phyloP scores from a whole-genome alignment of 139 green algal species.

The Eudorina sp. region DNA sequence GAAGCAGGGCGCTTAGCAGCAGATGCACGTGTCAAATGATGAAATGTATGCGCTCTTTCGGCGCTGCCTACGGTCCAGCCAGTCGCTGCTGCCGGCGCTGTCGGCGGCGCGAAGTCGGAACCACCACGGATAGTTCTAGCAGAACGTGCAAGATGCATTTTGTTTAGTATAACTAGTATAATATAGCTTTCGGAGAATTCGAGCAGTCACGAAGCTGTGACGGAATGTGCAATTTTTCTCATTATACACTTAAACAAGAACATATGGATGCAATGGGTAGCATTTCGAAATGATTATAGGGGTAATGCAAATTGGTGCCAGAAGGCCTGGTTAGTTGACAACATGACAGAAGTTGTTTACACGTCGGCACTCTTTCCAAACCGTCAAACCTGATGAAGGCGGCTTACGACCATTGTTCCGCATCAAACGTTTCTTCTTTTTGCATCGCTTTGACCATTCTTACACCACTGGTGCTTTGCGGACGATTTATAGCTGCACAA shows the following conservation, averaged over 20 bases:
- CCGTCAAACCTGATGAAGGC: background rate
- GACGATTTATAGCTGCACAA: background rate
- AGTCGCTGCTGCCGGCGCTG: background rate
- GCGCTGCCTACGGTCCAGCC: background rate
- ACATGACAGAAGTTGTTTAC: conserved; percentile 1
- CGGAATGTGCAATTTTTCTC: too few relatives aligned
- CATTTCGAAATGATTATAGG: too few relatives aligned
- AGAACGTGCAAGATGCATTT: background rate
- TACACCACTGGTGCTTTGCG: background rate
- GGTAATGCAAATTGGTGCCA: too few relatives aligned
- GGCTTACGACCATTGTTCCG: background rate
- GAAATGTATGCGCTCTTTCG: background rate
- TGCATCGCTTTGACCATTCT: background rate
- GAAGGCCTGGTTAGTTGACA: background rate
- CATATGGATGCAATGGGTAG: too few relatives aligned
- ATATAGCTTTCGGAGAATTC: too few relatives aligned
- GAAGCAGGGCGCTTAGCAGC: background rate
- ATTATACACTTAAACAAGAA: too few relatives aligned
- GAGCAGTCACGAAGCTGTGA: too few relatives aligned
- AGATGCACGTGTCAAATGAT: background rate
- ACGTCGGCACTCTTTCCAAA: conserved; percentile 13
- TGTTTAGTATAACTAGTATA: too few relatives aligned
- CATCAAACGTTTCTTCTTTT: background rate
- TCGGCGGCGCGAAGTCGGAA: background rate
- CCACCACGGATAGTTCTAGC: background rate